Conservation (phyloP, 208 protist species). For the Leishmania mexicana region DNA sequence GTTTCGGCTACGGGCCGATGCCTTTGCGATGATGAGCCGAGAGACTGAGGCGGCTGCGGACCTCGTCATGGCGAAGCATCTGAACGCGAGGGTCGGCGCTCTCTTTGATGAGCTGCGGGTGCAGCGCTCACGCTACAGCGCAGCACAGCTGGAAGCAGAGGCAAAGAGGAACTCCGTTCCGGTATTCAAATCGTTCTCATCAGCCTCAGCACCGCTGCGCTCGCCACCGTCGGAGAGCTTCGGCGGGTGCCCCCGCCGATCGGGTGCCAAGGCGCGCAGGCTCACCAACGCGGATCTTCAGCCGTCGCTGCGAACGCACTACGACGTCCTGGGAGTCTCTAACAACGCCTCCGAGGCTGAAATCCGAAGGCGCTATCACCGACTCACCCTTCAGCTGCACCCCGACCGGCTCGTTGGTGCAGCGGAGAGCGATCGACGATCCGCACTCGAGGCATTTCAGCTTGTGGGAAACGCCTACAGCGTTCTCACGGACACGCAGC, state of each 20-base stretch:
- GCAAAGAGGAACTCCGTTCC: slow-evolving; percentile 5
- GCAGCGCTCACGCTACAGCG: slow-evolving; percentile 22
- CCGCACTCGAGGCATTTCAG: slow-evolving; percentile 89
- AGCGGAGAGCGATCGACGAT: slow-evolving; percentile 33
- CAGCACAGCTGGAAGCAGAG: neutral
- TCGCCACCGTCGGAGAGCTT: neutral
- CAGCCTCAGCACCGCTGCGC: neutral
- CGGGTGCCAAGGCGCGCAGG: neutral
- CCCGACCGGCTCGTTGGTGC: slow-evolving; percentile 74
- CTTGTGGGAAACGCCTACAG: slow-evolving; percentile 95
- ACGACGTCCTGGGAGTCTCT: slow-evolving; percentile 65
- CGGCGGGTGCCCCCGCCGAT: neutral
- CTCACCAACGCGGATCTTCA: neutral
- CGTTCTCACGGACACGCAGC: slow-evolving; percentile 91
- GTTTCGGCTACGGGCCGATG: slow-evolving; percentile 58
- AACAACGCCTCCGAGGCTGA: slow-evolving; percentile 38
- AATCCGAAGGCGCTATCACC: slow-evolving; percentile 65
- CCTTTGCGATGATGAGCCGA: slow-evolving; percentile 30
- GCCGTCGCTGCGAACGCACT: slow-evolving; percentile 38
- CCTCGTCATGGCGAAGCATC: slow-evolving; percentile 34
- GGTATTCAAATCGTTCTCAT: neutral
- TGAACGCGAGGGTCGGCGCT: slow-evolving; percentile 39
- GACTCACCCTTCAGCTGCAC: slow-evolving; percentile 74
- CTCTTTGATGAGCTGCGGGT: slow-evolving; percentile 43
- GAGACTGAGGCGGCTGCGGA: slow-evolving; percentile 54